Evolutionary conservation across 768 basidiomycete species (phyloP).

Genomic region (Leccinum variicolor): DNA sequence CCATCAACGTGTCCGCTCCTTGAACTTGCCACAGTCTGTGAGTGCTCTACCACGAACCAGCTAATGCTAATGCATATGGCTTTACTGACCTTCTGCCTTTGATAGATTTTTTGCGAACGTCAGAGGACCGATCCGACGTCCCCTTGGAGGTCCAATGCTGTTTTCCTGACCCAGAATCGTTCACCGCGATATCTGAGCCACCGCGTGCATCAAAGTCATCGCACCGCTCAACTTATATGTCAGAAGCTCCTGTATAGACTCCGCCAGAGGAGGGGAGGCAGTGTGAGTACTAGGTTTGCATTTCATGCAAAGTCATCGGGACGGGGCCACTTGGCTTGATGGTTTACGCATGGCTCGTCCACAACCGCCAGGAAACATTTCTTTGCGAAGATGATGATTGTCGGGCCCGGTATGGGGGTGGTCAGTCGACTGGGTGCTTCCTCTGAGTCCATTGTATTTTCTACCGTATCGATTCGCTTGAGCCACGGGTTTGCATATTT

Average conservation of each 20-base stretch:
- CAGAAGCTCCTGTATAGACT: neutral
- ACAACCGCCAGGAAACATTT: slow-evolving; percentile 54
- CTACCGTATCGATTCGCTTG: neutral
- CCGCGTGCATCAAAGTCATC: slow-evolving; percentile 7
- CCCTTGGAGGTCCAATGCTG: neutral
- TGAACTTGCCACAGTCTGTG: neutral
- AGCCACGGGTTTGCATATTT: neutral
- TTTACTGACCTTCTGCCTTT: neutral
- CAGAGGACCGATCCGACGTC: neutral
- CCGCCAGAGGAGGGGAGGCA: neutral
- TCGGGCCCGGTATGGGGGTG: slow-evolving; percentile 54
- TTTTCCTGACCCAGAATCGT: neutral
- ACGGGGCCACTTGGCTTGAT: slow-evolving; percentile 58
- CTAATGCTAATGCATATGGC: neutral
- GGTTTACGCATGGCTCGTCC: slow-evolving; percentile 63
- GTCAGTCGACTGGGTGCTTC: slow-evolving; percentile 34
- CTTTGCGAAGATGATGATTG: slow-evolving; percentile 54
- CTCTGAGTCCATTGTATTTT: neutral
- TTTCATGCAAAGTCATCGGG: slow-evolving; percentile 68
- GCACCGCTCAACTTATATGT: neutral
- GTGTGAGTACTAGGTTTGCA: slow-evolving; percentile 46
- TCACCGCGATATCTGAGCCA: slow-evolving; percentile 12
- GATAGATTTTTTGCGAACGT: neutral
- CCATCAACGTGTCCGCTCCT: no score
- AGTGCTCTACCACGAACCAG: neutral